These are phyloP conservation scores for Setomelanomma holmii DNA, from an alignment of 2,329 filamentous ascomycete genomes.

Conservation along the genomic window DNA sequence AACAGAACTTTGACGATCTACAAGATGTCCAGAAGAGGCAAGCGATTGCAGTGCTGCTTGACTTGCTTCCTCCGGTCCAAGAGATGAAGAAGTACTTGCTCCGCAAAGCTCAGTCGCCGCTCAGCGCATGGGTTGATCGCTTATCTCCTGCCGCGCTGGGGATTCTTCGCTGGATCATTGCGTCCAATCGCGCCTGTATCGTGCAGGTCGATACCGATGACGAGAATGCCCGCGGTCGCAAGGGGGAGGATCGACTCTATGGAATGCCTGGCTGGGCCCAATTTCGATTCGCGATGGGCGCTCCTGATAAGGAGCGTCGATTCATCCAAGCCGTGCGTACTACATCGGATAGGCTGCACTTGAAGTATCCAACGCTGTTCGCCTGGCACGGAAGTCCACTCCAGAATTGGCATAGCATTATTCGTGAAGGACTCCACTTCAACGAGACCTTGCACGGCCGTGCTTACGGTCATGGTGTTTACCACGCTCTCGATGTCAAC, in stretches of 20 bases:
- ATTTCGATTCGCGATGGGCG: constrained; percentile 87
- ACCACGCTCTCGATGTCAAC: constrained; percentile 70
- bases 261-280: constrained; percentile 75
- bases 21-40: constrained; percentile 54
- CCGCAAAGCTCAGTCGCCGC: constrained; percentile 45
- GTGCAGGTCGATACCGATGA: constrained; percentile 68
- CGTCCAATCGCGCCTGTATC: constrained; percentile 88
- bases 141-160: constrained; percentile 71
- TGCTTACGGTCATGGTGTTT: constrained; percentile 79
- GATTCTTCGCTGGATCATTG: constrained; percentile 84
- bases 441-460: constrained; percentile 69
- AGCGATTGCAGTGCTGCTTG: constrained; percentile 61
- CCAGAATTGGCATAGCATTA: constrained; percentile 87
- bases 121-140: constrained; percentile 62
- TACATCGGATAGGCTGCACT: constrained; percentile 49
- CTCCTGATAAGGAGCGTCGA: constrained; percentile 83
- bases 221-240: constrained; percentile 27
- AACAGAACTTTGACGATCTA: constrained; percentile 66
- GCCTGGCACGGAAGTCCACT: constrained; percentile 85
- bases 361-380: constrained; percentile 73
- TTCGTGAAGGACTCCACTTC: constrained; percentile 82
- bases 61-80: constrained; percentile 67
- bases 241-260: constrained; percentile 61
- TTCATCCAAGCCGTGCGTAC: constrained; percentile 70
- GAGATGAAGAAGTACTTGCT: constrained; percentile 63